A percentile compares a stretch with the other conserved stretches of the same genome.
These are phyloP conservation scores for Saccharomyces paradoxus DNA, from an alignment of 805 yeast species.

Conservation along the genomic window DNA sequence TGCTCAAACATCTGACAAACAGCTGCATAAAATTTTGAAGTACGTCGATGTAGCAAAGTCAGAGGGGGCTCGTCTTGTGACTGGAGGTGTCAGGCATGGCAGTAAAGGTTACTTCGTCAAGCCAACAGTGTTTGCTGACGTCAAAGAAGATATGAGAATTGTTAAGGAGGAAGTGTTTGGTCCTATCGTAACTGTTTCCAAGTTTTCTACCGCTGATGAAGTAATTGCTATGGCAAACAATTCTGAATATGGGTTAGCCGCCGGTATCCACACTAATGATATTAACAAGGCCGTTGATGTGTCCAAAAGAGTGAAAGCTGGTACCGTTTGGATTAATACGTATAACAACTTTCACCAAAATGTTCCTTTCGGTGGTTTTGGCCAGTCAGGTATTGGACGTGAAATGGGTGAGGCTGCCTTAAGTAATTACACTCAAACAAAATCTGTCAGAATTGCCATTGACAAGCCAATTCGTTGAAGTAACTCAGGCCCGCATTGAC, in stretches of 20 bases:
- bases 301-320: conserved; percentile 61
- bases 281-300: conserved; percentile 58
- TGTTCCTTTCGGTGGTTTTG: conserved; percentile 90
- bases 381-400: conserved; percentile 81
- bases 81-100: conserved; percentile 77
- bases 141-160: conserved; percentile 61
- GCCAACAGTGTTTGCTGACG: conserved; percentile 86
- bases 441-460: conserved; percentile 50
- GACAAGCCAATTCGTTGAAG: conserved; percentile 2
- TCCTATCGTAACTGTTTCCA: conserved; percentile 71
- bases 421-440: conserved; percentile 71
- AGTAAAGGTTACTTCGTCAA: conserved; percentile 61
- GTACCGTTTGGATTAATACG: conserved; percentile 78
- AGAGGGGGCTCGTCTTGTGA: conserved; percentile 61
- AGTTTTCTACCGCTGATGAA: conserved; percentile 67
- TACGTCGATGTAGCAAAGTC: conserved; percentile 57
- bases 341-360: conserved; percentile 78
- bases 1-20: conserved; percentile 64
- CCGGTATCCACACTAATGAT: conserved; percentile 73
- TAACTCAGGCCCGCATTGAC: neutral
- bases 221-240: conserved; percentile 68
- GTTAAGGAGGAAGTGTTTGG: conserved; percentile 90
- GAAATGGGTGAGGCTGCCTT: conserved; percentile 86
- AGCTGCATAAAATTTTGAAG: conserved; percentile 54
- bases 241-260: conserved; percentile 77